phyloP scores from a whole-genome alignment of 768 basidiomycete genomes.

The Suillus fuscotomentosus region DNA sequence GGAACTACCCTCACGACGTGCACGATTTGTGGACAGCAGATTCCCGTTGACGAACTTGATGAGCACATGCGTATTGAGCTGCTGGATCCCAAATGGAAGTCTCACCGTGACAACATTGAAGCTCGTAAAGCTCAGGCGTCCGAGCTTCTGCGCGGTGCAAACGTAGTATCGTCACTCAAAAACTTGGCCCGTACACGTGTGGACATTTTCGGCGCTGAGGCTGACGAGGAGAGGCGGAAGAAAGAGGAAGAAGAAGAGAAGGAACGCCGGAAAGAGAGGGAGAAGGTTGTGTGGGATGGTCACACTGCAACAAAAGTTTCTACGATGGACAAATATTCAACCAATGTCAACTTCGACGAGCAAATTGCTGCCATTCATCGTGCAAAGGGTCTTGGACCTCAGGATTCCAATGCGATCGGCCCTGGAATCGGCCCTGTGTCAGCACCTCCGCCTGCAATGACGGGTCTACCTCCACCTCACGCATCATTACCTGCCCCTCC shows the following conservation, averaged over 20 bases:
- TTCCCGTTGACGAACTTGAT: slow-evolving; percentile 92
- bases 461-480: slow-evolving; percentile 65
- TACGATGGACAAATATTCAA: slow-evolving; percentile 91
- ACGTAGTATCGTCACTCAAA: slow-evolving; percentile 90
- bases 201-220: slow-evolving; percentile 95
- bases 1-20: slow-evolving; percentile 79
- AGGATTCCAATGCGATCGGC: slow-evolving; percentile 78
- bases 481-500: slow-evolving; percentile 75
- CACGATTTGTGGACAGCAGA: slow-evolving; percentile 92
- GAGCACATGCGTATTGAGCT: slow-evolving; percentile 99
- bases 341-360: slow-evolving; percentile 92
- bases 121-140: slow-evolving; percentile 87
- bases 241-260: slow-evolving; percentile 85
- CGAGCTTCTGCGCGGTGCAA: slow-evolving; percentile 85
- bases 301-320: slow-evolving; percentile 92
- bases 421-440: slow-evolving; percentile 85
- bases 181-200: slow-evolving; percentile 94
- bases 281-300: slow-evolving; percentile 98
- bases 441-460: slow-evolving; percentile 60
- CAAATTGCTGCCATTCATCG: slow-evolving; percentile 97
- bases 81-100: slow-evolving; percentile 97
- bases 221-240: slow-evolving; percentile 87
- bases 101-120: slow-evolving; percentile 87
- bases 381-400: slow-evolving; percentile 84
- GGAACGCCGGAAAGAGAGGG: slow-evolving; percentile 80